Evolutionary conservation across 2,329 filamentous ascomycete genomes (phyloP).

Genomic region (Stemphylium lycopersici): DNA sequence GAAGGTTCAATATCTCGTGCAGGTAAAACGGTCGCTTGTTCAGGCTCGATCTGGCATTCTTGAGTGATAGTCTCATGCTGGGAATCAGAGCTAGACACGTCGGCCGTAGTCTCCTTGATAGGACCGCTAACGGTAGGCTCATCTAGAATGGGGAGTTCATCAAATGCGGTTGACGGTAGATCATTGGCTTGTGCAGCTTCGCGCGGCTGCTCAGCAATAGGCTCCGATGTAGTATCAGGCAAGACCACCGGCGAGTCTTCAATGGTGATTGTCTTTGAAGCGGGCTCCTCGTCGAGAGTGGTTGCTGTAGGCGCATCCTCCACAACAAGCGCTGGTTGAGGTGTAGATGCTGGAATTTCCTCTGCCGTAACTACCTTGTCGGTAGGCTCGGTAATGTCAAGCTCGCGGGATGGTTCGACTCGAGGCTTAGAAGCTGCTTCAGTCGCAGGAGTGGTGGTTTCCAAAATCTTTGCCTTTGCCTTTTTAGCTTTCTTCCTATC

Average conservation of each 20-base stretch:
- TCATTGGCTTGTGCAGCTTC: neutral
- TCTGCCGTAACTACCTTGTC: neutral
- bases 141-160: neutral
- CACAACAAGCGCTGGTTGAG: slow-evolving; percentile 7
- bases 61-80: neutral
- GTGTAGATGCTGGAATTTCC: neutral
- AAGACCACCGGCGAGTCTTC: slow-evolving; percentile 5
- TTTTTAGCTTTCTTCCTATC: slow-evolving; percentile 43
- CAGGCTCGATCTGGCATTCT: slow-evolving; percentile 5
- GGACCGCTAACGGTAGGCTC: neutral
- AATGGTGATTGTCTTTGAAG: slow-evolving; percentile 7
- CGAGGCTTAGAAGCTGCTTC: slow-evolving; percentile 10
- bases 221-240: slow-evolving; percentile 1
- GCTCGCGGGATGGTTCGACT: slow-evolving; percentile 2
- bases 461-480: slow-evolving; percentile 27
- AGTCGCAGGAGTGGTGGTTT: slow-evolving; percentile 14
- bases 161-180: neutral
- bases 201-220: neutral
- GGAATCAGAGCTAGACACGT: neutral
- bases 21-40: slow-evolving; percentile 18
- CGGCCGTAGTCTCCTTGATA: neutral
- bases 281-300: slow-evolving; percentile 26
- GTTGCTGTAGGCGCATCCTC: slow-evolving; percentile 7
- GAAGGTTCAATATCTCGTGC: slow-evolving; percentile 3
- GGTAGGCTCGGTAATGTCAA: neutral